Evolutionary conservation across 805 yeast genomes (phyloP).

Genomic region (Cyberlindnera xylosilytica): DNA sequence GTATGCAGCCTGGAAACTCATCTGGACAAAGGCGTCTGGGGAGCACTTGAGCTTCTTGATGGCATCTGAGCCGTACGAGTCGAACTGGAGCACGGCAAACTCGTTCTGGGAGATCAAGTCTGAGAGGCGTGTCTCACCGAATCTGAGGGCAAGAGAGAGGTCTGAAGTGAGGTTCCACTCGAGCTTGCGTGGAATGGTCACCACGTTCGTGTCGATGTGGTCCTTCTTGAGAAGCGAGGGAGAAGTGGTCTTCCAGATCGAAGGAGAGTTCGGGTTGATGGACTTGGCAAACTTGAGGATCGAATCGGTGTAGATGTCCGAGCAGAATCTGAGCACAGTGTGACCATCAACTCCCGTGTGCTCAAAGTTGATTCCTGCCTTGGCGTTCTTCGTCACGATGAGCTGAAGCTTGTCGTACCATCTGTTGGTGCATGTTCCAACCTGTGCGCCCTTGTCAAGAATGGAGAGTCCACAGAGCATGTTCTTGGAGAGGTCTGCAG

Average conservation of each 20-base stretch:
- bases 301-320: conserved; percentile 89
- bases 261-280: conserved; percentile 68
- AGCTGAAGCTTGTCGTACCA: conserved; percentile 94
- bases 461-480: conserved; percentile 84
- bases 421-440: conserved; percentile 90
- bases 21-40: conserved; percentile 93
- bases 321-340: conserved; percentile 82
- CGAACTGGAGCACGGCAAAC: conserved; percentile 74
- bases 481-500: conserved; percentile 70
- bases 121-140: conserved; percentile 85
- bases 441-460: conserved; percentile 81
- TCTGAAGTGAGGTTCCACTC: conserved; percentile 87
- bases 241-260: conserved; percentile 58
- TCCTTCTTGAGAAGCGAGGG: conserved; percentile 45
- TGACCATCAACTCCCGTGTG: conserved; percentile 97
- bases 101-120: conserved; percentile 90
- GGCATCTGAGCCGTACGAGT: conserved; percentile 63
- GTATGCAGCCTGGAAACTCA: conserved; percentile 91
- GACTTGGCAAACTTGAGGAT: conserved; percentile 81
- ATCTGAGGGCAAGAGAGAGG: conserved; percentile 72
- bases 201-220: conserved; percentile 41
- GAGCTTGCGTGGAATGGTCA: conserved; percentile 77
- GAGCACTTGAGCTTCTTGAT: conserved; percentile 84
- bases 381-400: conserved; percentile 82
- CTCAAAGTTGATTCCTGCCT: conserved; percentile 91